Evolutionary conservation across 2,329 filamentous ascomycete genomes (phyloP), one percentile per base, ranked within the genome.

Genomic region (Aureobasidium subglaciale): DNA sequence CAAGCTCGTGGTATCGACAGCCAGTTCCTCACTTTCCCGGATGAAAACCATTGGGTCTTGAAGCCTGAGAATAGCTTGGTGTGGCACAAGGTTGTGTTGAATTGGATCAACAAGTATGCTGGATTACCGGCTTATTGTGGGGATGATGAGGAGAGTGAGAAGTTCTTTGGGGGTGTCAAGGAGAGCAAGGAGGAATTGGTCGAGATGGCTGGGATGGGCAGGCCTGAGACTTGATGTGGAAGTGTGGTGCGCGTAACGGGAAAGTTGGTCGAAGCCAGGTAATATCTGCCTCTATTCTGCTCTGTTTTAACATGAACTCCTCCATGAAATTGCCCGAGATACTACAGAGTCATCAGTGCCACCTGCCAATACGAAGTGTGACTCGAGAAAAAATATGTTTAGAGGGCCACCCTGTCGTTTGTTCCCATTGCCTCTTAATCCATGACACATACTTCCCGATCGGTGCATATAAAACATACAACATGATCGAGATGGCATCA

Each of bases 41-140:
- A 88, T 65, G 86, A 90, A 70, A 83, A 84, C 49, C 85, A 88
- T 63, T 87, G 89, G 89, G 90, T 96, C 4, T 67, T 96, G 54
- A 95, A 96, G 68, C 88, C 87, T 0, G 92, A 96, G 71, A 97
- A 97, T 69, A 87, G 85, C 3, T 74, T 96, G 16, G 79, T 95
- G 18, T 97, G 93, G 93, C 90, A 97, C 65, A 81, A 81, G 56
- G 87, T 90, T 57, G 90, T 97, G 15, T 67, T 96, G 27, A 82
- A 82, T 56, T 96, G 88, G 83, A 82, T 87, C 62, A 84, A 84
- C 65, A 75, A 75, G 59, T 77, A 81, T 65, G 77, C 75, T 2
- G 81, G 80, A 1, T 63, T 83, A 56, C 70, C 75, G 22, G 71
- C 75, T 49, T 66, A 67, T 4, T 67, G 69, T 9, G 64, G 70